These are phyloP conservation scores for Tylopilus rubrobrunneus DNA, from an alignment of 768 basidiomycete species.

Conservation along the genomic window DNA sequence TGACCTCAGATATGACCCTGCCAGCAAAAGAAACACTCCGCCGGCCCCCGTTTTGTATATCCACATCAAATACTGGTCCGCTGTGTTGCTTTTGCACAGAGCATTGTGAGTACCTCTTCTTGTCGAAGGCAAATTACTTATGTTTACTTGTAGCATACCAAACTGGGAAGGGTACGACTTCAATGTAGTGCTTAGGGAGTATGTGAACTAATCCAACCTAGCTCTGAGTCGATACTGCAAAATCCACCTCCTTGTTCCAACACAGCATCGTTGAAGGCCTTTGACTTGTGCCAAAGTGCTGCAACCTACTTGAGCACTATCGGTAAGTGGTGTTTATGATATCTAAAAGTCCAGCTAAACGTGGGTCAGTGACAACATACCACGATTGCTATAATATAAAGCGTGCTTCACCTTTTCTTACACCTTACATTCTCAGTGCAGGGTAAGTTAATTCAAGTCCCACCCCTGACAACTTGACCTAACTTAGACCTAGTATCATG, in stretches of 20 bases:
- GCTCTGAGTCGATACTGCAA: slow-evolving; percentile 42
- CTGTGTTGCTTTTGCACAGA: slow-evolving; percentile 69
- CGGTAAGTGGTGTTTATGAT: slow-evolving; percentile 36
- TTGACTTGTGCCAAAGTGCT: slow-evolving; percentile 72
- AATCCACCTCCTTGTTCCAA: slow-evolving; percentile 37
- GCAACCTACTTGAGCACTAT: slow-evolving; percentile 67
- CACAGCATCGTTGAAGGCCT: slow-evolving; percentile 56
- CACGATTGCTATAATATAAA: slow-evolving; percentile 59
- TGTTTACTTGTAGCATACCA: slow-evolving; percentile 50
- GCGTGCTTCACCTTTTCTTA: slow-evolving; percentile 59
- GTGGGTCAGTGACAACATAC: slow-evolving; percentile 45
- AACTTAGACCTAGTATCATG: slow-evolving; percentile 55
- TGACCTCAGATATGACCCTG: slow-evolving; percentile 54
- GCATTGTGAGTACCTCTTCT: slow-evolving; percentile 60
- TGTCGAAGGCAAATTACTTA: slow-evolving; percentile 6
- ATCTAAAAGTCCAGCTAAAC: background rate
- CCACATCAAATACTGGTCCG: slow-evolving; percentile 73
- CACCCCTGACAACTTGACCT: background rate
- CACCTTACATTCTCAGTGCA: slow-evolving; percentile 66
- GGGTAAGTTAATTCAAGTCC: slow-evolving; percentile 45
- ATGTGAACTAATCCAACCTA: slow-evolving; percentile 16
- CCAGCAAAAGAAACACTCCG: slow-evolving; percentile 45
- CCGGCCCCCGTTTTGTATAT: slow-evolving; percentile 63
- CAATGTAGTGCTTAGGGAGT: background rate
- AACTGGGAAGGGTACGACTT: slow-evolving; percentile 59